Percentiles rank a stretch among this genome's conserved stretches.
Conservation (phyloP, 805 yeast species). For the Candida railenensis region DNA sequence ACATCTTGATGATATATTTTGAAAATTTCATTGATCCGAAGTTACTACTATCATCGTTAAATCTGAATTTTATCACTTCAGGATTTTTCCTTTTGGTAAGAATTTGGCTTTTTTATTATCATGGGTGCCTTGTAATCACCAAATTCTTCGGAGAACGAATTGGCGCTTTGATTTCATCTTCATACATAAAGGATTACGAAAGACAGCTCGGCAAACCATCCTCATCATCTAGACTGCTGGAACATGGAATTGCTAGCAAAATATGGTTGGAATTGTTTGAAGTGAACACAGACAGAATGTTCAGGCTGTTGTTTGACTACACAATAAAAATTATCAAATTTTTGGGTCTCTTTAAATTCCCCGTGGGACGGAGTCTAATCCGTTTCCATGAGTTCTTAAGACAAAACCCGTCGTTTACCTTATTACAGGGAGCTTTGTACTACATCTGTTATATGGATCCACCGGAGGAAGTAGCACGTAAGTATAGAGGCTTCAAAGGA, state of each 20-base stretch:
- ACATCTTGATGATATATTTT: constrained; percentile 12
- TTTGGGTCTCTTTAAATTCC: background rate
- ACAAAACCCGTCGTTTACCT: constrained; percentile 1
- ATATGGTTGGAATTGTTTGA: constrained; percentile 1
- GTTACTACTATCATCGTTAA: constrained; percentile 8
- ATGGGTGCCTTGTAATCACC: constrained; percentile 22
- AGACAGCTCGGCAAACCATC: background rate
- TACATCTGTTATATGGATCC: constrained; percentile 19
- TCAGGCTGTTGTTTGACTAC: background rate
- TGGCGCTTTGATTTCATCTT: background rate
- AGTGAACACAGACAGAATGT: background rate
- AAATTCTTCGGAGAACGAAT: constrained; percentile 6
- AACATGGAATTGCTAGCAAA: background rate
- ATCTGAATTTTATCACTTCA: constrained; percentile 3
- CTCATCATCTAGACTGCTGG: background rate
- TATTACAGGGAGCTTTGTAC: constrained; percentile 15
- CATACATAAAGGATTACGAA: background rate
- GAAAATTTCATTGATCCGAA: constrained; percentile 7
- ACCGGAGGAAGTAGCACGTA: constrained; percentile 2
- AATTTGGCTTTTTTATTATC: constrained; percentile 23
- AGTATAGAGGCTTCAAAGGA: background rate
- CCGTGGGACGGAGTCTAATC: background rate
- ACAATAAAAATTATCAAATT: background rate
- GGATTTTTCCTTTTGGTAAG: constrained; percentile 10
- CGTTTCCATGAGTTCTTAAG: background rate